These are phyloP conservation scores for Lactarius indigo DNA, from an alignment of 768 basidiomycete genomes.

Conservation along the genomic window DNA sequence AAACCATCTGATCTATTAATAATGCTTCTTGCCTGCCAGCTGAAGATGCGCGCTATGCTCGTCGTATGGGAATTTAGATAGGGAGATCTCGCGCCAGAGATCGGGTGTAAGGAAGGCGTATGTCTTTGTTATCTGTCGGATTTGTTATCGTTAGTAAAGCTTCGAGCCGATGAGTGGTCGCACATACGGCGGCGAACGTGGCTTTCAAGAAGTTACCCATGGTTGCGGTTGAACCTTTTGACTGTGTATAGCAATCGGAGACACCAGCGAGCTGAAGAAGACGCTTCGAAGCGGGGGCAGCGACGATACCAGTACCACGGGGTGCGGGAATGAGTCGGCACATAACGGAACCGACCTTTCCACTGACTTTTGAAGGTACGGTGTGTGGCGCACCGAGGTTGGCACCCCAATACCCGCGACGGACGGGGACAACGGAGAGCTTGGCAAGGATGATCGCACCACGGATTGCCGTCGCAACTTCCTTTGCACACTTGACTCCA, in stretches of 20 bases:
- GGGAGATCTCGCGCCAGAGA: constrained; percentile 92
- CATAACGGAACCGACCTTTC: constrained; percentile 99
- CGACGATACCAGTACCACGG: constrained; percentile 98
- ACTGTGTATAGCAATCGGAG: constrained; percentile 95
- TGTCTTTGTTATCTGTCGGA: constrained; percentile 85
- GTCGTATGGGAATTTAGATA: constrained; percentile 89
- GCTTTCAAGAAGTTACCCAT: constrained; percentile 99
- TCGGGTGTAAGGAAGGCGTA: constrained; percentile 98
- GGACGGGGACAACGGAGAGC: constrained; percentile 95
- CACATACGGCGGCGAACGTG: constrained; percentile 82
- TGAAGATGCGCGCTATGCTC: constrained; percentile 93
- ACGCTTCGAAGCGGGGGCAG: constrained; percentile 96
- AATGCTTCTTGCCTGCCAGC: constrained; percentile 72
- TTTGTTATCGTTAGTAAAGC: neutral
- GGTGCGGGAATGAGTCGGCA: constrained; percentile 98
- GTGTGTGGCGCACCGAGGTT: constrained; percentile 99
- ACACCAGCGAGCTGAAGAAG: constrained; percentile 97
- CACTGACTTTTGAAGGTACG: constrained; percentile 96
- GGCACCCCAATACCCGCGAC: constrained; percentile 99
- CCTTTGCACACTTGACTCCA: constrained; percentile 99
- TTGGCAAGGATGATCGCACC: constrained; percentile 99
- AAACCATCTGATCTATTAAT: constrained; percentile 38
- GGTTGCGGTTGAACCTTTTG: constrained; percentile 97
- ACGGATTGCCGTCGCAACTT: constrained; percentile 99
- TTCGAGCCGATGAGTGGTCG: constrained; percentile 1